phyloP scores from a whole-genome alignment of 805 yeast genomes.

The Cyberlindnera maritima region DNA sequence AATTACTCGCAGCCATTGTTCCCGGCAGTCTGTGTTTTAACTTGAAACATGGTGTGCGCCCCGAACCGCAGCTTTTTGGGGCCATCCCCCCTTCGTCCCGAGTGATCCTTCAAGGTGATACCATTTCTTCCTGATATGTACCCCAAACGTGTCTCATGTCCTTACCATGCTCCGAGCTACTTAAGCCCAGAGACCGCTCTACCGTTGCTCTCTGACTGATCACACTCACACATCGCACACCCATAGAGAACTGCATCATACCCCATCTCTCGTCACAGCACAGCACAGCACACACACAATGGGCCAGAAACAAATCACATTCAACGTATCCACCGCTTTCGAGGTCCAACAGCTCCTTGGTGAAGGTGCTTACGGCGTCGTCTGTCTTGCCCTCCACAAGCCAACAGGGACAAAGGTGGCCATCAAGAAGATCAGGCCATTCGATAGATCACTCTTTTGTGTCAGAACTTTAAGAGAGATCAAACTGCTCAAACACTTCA shows the following conservation, averaged over 20 bases:
- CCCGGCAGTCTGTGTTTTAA: not conserved
- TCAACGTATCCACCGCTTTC: conserved; percentile 85
- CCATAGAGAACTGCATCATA: not conserved
- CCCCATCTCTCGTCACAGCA: not conserved
- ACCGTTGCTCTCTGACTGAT: too few relatives aligned
- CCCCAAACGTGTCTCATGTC: not conserved
- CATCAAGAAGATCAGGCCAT: conserved; percentile 90
- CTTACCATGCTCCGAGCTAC: too few relatives aligned
- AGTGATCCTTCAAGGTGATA: not conserved
- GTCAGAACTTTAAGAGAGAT: conserved; percentile 86
- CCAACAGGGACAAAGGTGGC: conserved; percentile 92
- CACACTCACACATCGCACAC: not conserved
- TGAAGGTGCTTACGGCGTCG: conserved; percentile 96
- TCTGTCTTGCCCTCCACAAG: conserved; percentile 82
- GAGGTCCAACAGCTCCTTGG: conserved; percentile 84
- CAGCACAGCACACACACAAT: too few relatives aligned
- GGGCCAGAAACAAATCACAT: conserved; percentile 44
- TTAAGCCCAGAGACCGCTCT: not conserved
- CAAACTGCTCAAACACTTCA: conserved; percentile 83
- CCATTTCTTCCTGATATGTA: too few relatives aligned
- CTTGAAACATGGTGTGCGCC: conserved; percentile 7
- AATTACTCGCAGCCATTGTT: not conserved
- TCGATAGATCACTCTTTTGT: conserved; percentile 85
- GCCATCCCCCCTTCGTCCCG: too few relatives aligned
- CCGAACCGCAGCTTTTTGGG: conserved; percentile 9